Conservation (phyloP, 2,329 filamentous ascomycete genomes). For the Verticillium longisporum region DNA sequence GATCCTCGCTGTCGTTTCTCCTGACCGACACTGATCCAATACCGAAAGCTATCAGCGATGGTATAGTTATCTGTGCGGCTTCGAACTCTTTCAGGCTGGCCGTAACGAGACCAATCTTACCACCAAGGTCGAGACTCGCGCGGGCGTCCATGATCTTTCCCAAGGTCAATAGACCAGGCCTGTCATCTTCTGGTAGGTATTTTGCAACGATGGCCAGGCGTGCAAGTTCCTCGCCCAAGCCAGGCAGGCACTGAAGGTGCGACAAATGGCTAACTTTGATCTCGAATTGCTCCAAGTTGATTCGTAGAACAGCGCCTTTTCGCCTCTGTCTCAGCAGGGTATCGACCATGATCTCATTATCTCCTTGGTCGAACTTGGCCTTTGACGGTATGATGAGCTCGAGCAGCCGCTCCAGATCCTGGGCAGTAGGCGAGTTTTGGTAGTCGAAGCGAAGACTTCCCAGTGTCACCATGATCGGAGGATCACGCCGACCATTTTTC, state of each 20-base stretch:
- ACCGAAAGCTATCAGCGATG: slow-evolving; percentile 74
- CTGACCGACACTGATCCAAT: slow-evolving; percentile 54
- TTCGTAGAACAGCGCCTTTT: slow-evolving; percentile 75
- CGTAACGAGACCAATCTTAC: slow-evolving; percentile 59
- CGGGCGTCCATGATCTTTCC: slow-evolving; percentile 58
- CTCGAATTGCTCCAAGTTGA: slow-evolving; percentile 59
- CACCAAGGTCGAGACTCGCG: slow-evolving; percentile 55
- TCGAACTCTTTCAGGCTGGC: slow-evolving; percentile 58
- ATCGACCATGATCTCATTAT: slow-evolving; percentile 92
- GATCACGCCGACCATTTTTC: slow-evolving; percentile 41
- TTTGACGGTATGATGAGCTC: slow-evolving; percentile 87
- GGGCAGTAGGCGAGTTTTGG: slow-evolving; percentile 63
- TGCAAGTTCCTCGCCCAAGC: slow-evolving; percentile 70
- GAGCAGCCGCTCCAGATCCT: slow-evolving; percentile 74
- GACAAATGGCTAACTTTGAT: slow-evolving; percentile 55
- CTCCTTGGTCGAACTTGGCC: slow-evolving; percentile 75
- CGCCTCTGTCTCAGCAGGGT: slow-evolving; percentile 79
- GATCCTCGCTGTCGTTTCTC: slow-evolving; percentile 62
- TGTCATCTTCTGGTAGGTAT: slow-evolving; percentile 91
- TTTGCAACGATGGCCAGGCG: slow-evolving; percentile 84
- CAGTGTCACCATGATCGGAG: slow-evolving; percentile 58
- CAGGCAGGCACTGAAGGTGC: slow-evolving; percentile 60
- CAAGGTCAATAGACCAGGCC: slow-evolving; percentile 78
- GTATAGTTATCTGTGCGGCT: slow-evolving; percentile 75
- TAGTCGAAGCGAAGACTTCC: slow-evolving; percentile 66